Base-by-base conservation (phyloP, 2,329 filamentous ascomycete species). In the Trichoderma koningii region DNA sequence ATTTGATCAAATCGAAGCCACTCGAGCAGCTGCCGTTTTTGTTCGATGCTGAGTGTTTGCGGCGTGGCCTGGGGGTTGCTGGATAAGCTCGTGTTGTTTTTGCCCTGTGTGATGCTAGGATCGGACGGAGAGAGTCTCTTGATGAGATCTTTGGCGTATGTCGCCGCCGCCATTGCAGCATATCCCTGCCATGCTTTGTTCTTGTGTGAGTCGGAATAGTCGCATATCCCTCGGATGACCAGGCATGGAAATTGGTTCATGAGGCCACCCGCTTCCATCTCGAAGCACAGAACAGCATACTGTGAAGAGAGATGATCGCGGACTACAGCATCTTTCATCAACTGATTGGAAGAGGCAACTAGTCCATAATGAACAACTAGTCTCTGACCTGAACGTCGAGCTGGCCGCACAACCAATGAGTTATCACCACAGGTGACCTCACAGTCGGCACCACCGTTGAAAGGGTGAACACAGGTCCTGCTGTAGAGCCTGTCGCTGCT, bases 1-100 rank as follows among this genome's bases (percentile, higher is more conserved):
- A 81, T 76, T 38, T 79, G 72, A 0, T 75, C 69, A n/a, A 80
- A 82, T 19, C 66, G 61, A 0, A 81, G 68, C 0, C 74, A 76
- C 0, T 76, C 64, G 5, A 80, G 60, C 9, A 50, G 0, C 12
- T n/a, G 26, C 1, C 17, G 1, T 2, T 3, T n/a, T 34, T 61
- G 34, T 12, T 61, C 21, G 6, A 2, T 5, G 1, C 2, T 44
- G 47, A 7, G 1, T 7, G 28, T 2, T 19, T 14, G 9, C 7
- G 17, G 2, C 3, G 0, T 60, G 17, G 23, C 9, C 5, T 41
- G 17, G 23, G 15, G 3, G 10, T 30, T 15, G 34, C 3, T 14
- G 12, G 2, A n/a, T n/a, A 26, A 30, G 48, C 7, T 1, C 1
- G 2, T 10, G 15, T 30, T 30, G n/a, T n/a, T n/a, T n/a, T n/a